phyloP scores from a whole-genome alignment of 2,329 filamentous ascomycete species.

The Pseudodiploospora longispora region DNA sequence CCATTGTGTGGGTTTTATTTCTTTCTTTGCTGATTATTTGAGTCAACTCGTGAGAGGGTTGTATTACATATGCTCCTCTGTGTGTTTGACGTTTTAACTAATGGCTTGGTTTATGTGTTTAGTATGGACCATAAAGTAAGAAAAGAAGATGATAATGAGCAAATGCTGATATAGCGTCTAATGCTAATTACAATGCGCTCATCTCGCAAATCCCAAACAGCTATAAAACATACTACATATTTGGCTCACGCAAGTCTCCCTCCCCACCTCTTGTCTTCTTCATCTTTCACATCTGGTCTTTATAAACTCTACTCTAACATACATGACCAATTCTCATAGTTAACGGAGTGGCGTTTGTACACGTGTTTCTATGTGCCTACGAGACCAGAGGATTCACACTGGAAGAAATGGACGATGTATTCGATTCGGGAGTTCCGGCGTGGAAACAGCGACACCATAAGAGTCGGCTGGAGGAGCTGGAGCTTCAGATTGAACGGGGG shows the following conservation, averaged over 20 bases:
- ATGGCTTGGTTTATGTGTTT: no score
- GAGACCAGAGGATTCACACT: slow-evolving; percentile 67
- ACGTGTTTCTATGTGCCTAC: slow-evolving; percentile 56
- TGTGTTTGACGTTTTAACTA: no score
- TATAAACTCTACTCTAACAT: neutral
- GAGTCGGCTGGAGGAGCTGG: slow-evolving; percentile 38
- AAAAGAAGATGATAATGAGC: neutral
- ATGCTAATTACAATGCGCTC: neutral
- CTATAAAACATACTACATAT: slow-evolving; percentile 64
- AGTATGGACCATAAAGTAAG: slow-evolving; percentile 41
- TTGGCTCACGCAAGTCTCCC: slow-evolving; percentile 46
- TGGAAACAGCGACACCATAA: slow-evolving; percentile 43
- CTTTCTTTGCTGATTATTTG: neutral
- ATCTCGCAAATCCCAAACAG: slow-evolving; percentile 1
- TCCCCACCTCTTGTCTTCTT: neutral
- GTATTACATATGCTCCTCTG: neutral
- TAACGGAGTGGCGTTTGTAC: slow-evolving; percentile 58
- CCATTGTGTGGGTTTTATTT: slow-evolving; percentile 38
- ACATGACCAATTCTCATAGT: slow-evolving; percentile 22
- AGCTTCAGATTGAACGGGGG: slow-evolving; percentile 40
- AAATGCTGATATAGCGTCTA: slow-evolving; percentile 1
- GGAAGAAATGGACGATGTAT: slow-evolving; percentile 70
- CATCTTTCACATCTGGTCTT: neutral
- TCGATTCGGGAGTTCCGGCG: slow-evolving; percentile 49
- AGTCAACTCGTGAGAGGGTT: neutral